phyloP scores from a whole-genome alignment of 2,329 filamentous ascomycete genomes.

The Fusarium sulawesiense region DNA sequence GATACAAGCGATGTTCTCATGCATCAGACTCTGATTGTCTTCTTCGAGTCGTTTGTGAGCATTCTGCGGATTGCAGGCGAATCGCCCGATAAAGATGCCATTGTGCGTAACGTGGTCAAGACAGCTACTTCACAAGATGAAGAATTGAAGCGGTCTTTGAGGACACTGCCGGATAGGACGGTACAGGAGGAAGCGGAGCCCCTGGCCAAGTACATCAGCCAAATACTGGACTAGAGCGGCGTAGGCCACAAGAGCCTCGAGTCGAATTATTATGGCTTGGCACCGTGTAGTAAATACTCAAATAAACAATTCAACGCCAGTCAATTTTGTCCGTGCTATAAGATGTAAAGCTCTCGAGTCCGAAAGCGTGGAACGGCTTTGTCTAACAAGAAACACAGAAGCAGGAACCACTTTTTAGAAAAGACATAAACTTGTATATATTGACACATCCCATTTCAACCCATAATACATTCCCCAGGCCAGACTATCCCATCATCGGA shows the following conservation, averaged over 20 bases:
- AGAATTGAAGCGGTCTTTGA: slow-evolving; percentile 54
- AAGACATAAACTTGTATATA: slow-evolving; percentile 32
- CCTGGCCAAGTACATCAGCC: slow-evolving; percentile 58
- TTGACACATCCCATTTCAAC: slow-evolving; percentile 37
- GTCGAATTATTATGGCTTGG: background rate
- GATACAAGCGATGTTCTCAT: slow-evolving; percentile 62
- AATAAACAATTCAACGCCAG: background rate
- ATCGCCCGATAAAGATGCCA: slow-evolving; percentile 50
- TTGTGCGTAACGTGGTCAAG: slow-evolving; percentile 55
- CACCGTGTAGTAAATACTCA: background rate
- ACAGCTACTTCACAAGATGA: slow-evolving; percentile 56
- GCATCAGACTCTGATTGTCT: slow-evolving; percentile 64
- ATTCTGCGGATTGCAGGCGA: slow-evolving; percentile 58
- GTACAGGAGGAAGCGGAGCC: slow-evolving; percentile 63
- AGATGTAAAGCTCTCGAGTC: background rate
- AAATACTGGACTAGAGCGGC: slow-evolving; percentile 49
- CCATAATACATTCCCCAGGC: slow-evolving; percentile 41
- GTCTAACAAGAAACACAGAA: background rate
- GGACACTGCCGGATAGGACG: slow-evolving; percentile 60
- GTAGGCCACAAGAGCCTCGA: background rate
- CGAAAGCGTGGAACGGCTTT: background rate
- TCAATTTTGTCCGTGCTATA: background rate
- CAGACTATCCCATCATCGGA: slow-evolving; percentile 19
- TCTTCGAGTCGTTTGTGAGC: slow-evolving; percentile 63
- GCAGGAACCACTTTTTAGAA: background rate